phyloP scores from a whole-genome alignment of 2,329 filamentous ascomycete genomes.

The Fusarium nodosum region DNA sequence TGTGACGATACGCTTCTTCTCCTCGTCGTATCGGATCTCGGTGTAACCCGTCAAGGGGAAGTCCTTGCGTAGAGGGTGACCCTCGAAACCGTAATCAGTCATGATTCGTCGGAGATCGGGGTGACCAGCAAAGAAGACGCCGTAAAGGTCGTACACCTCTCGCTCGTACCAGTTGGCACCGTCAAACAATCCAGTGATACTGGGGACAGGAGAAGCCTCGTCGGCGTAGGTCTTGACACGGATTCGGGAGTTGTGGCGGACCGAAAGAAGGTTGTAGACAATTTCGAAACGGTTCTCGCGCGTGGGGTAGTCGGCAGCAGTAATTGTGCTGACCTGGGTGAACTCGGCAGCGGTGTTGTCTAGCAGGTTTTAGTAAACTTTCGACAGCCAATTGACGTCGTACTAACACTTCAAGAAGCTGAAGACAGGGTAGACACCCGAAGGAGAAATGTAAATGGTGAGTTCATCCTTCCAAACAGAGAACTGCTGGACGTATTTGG shows the following conservation, averaged over 20 bases:
- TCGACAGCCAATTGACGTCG: conserved; percentile 6
- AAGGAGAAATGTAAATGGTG: conserved; percentile 90
- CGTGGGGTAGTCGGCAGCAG: conserved; percentile 95
- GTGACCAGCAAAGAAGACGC: conserved; percentile 95
- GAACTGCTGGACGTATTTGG: conserved; percentile 99
- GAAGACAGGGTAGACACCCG: conserved; percentile 91
- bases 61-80: conserved; percentile 96
- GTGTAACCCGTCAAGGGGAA: conserved; percentile 99
- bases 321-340: conserved; percentile 93
- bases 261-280: conserved; percentile 96
- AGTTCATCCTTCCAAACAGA: conserved; percentile 99
- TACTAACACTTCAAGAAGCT: conserved; percentile 85
- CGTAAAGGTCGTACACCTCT: conserved; percentile 97
- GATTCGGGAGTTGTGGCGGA: conserved; percentile 96
- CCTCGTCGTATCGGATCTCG: conserved; percentile 97
- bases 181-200: conserved; percentile 86
- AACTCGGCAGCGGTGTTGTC: conserved; percentile 98
- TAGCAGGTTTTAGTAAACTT: conserved; percentile 50
- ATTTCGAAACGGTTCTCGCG: conserved; percentile 96
- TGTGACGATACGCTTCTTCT: conserved; percentile 99
- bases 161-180: conserved; percentile 99
- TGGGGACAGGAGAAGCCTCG: conserved; percentile 93
- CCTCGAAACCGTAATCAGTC: conserved; percentile 99
- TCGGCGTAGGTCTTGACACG: conserved; percentile 99
- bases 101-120: conserved; percentile 97